Conservation (phyloP, 306 rosid species). For the Biancaea sappan region DNA sequence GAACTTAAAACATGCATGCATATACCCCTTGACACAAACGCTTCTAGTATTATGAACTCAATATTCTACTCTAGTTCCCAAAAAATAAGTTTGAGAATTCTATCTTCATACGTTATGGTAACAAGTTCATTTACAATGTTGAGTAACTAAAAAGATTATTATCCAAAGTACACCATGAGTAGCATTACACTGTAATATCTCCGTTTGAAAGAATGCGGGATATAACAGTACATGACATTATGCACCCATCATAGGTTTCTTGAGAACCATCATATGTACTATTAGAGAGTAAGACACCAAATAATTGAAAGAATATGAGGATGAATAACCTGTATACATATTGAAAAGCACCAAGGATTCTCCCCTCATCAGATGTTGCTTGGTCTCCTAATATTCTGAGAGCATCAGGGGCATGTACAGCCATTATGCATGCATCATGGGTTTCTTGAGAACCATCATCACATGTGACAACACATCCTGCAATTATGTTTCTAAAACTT, state of each 20-base stretch:
- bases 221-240: neutral
- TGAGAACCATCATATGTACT: neutral
- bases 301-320: neutral
- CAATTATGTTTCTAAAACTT: constrained; percentile 21
- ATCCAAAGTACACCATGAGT: neutral
- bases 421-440: constrained; percentile 68
- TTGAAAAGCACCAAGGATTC: constrained; percentile 97
- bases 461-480: constrained; percentile 64
- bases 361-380: constrained; percentile 68
- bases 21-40: neutral
- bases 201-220: neutral
- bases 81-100: neutral
- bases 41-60: neutral
- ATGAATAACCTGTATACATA: constrained; percentile 70
- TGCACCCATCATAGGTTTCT: too few relatives aligned
- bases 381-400: constrained; percentile 71
- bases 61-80: neutral
- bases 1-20: neutral
- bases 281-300: neutral
- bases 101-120: neutral
- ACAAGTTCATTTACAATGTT: neutral
- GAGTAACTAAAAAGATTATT: neutral
- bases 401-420: constrained; percentile 87
- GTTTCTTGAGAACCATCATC: constrained; percentile 65
- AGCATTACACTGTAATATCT: too few relatives aligned